Base-by-base conservation (phyloP, 2,329 filamentous ascomycete species). In the Cercospora zeae-maydis region DNA sequence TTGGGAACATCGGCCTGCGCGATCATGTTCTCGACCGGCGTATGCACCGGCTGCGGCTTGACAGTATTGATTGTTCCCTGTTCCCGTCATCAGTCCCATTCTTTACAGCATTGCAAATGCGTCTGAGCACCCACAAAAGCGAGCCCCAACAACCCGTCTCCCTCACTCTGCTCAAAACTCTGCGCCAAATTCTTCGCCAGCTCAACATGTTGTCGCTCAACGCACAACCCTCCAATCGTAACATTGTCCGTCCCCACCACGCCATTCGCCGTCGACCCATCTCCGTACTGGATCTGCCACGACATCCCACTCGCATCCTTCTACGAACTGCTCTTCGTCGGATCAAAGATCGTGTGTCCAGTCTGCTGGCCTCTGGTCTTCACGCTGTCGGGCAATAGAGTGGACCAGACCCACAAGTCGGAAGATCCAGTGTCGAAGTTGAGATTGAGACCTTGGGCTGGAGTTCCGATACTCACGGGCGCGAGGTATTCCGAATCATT, bases 351-450 rank as follows among this genome's bases (percentile, higher is more conserved):
- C 9, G 76, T 79, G 73, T 88, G 85, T 19, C 77, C 75, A 9
- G 70, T 68, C 10, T 72, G 66, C 36, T 73, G 68, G 27, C 75
- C 68, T 19, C 75, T 74, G 4, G 65, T 54, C 31, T 68, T 64
- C 63, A 71, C 69, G 42, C 61, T 59, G 21, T 64, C 61, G 16
- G 66, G 63, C 13, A 75, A 61, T 45, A 70, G 63, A 31, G 68
- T 72, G 4, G 71, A 72, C 66, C 67, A 73, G 33, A 75, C 66
- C 88, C 87, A 91, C 21, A 89, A 79, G 77, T 91, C 88, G 19
- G 87, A 82, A 10, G 86, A 89, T 19, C 88, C 88, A 39, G 88
- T 90, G 73, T 91, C 88, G 65, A 91, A 90, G 70, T 90, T 83
- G 13, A 90, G 74, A 66, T 81, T 82, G 58, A 78, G 61, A 10